Evolutionary conservation across 2,329 filamentous ascomycete species (phyloP), one percentile per base, ranked within the genome.

Genomic region (Fusarium sp.): DNA sequence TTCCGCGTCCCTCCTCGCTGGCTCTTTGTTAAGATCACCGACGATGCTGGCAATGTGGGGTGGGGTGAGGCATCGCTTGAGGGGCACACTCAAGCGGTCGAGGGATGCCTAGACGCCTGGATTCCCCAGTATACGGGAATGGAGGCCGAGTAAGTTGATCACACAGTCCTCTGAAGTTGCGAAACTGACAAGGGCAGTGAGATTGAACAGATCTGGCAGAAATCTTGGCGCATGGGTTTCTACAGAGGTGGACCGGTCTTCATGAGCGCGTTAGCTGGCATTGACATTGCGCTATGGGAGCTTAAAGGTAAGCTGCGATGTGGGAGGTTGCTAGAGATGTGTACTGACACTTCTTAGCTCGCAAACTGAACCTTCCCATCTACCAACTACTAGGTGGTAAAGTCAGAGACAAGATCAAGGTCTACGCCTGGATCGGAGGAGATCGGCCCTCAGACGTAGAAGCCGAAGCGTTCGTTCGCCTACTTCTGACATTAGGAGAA

Each of bases 281-380:
- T 95, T 61, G 93, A 95, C 78, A 95, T 95, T 80, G 93, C 93
- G 0, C 84, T 95, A 0, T 95, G 93, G 93, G 93, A 95, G 82
- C 84, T 95, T 22, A 95, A 95, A 84, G 85, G 85, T 84, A 65
- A 35, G 38, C n/a, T 4, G 1, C 25, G 25, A 25, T 25, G 25
- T 25, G 25, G 25, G 11, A 6, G 5, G 11, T 20, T 6, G 1
- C 5, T 2, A 29, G 0, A 3, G 0, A 11, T 5, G 1, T 1
- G 3, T 9, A 5, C 56, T 71, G 8, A 71, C 67, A 13, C 10
- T 9, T 1, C 6, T 3, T 9, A 83, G 88, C 87, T 66, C 82
- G 81, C 40, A 85, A 84, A 59, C 77, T 87, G 16, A 88, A 88
- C 9, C 90, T 95, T 0, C 93, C 93, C 0, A 88, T 95, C 57